Percentiles rank a stretch among this genome's conserved stretches.
Conservation (phyloP, 495 filamentous ascomycete genomes). For the Astrothelium subdiscretum region DNA sequence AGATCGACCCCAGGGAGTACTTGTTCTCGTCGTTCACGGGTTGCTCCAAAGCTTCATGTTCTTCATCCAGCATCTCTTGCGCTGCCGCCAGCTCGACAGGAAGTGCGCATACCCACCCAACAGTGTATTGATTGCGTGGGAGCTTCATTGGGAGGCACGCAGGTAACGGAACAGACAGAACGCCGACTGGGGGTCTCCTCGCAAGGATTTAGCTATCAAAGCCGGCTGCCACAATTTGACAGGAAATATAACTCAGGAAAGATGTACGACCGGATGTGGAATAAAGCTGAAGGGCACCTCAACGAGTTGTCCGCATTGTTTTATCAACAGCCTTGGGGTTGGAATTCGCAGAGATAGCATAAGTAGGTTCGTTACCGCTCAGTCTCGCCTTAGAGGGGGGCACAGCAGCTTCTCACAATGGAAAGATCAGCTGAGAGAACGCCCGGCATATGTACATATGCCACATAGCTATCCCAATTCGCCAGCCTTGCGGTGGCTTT, state of each 20-base stretch:
- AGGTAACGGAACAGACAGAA: background rate
- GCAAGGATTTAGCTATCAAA: too few species aligned
- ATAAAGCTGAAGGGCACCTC: too few species aligned
- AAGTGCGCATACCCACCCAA: constrained; percentile 42
- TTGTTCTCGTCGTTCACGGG: constrained; percentile 22
- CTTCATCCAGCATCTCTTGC: constrained; percentile 36
- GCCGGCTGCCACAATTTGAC: too few species aligned
- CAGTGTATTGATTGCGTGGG: constrained; percentile 25
- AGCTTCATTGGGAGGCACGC: background rate
- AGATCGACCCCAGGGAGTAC: constrained; percentile 30
- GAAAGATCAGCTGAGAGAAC: too few species aligned
- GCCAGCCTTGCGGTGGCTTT: background rate
- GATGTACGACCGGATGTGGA: too few species aligned
- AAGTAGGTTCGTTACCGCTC: too few species aligned
- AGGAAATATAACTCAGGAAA: too few species aligned
- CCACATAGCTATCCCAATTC: background rate
- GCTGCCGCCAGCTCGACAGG: constrained; percentile 34
- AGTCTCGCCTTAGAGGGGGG: too few species aligned
- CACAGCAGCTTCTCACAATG: background rate
- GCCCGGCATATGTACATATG: too few species aligned
- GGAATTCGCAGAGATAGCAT: too few species aligned
- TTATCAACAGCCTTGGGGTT: too few species aligned
- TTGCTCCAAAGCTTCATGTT: constrained; percentile 22
- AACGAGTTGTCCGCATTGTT: too few species aligned
- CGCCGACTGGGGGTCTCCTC: background rate